These are phyloP conservation scores for Starmerella vaccinii DNA, from an alignment of 805 yeast genomes.

Conservation along the genomic window DNA sequence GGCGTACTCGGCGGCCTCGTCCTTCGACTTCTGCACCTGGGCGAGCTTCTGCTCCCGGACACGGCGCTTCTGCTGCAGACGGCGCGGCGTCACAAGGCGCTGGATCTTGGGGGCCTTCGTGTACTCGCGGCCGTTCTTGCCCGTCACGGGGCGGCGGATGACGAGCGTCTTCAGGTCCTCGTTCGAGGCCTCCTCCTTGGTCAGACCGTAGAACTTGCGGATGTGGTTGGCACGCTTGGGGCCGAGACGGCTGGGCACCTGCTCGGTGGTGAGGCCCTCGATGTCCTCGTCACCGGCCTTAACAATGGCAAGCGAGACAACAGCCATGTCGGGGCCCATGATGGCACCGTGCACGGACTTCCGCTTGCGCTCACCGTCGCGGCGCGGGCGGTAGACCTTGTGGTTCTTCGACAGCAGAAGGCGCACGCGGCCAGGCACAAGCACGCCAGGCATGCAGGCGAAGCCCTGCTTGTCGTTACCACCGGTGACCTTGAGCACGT, in stretches of 20 bases:
- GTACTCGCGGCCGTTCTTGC: conserved; percentile 93
- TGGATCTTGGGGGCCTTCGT: conserved; percentile 99
- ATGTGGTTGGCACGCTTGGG: conserved; percentile 99
- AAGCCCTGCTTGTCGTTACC: conserved; percentile 99
- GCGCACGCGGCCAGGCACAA: conserved; percentile 99
- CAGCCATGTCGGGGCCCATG: conserved; percentile 94
- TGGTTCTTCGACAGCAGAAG: conserved; percentile 85
- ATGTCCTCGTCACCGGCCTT: conserved; percentile 96
- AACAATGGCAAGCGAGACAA: conserved; percentile 80
- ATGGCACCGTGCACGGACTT: conserved; percentile 99
- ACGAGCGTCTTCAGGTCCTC: conserved; percentile 78
- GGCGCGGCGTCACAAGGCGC: conserved; percentile 98
- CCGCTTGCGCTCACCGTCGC: conserved; percentile 99
- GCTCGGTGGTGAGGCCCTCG: conserved; percentile 88
- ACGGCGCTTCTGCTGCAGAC: conserved; percentile 98
- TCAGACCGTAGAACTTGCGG: conserved; percentile 97
- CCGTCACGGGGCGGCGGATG: conserved; percentile 91
- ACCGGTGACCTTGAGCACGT: conserved; percentile 96
- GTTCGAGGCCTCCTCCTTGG: conserved; percentile 59
- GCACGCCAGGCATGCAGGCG: conserved; percentile 99
- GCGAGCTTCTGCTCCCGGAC: conserved; percentile 84
- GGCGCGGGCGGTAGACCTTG: conserved; percentile 99
- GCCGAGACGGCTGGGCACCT: conserved; percentile 98
- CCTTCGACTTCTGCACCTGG: conserved; percentile 98
- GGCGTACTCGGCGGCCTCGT: conserved; percentile 99